Conservation (phyloP, 768 basidiomycete genomes). For the Serendipita sp. region DNA sequence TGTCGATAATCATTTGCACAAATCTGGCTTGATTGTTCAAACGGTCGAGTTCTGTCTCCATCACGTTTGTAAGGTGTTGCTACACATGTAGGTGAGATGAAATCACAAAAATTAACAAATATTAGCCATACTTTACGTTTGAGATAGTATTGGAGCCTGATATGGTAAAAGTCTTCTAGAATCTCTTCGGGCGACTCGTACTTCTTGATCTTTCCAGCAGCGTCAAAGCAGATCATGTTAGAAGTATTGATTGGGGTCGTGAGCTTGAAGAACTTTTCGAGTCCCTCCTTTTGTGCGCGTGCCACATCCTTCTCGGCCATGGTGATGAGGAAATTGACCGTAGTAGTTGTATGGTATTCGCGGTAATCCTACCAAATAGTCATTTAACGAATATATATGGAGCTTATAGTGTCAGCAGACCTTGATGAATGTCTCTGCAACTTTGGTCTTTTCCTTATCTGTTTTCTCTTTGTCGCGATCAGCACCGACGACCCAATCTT, state of each 20-base stretch:
- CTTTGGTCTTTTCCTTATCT: slow-evolving; percentile 21
- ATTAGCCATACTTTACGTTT: slow-evolving; percentile 61
- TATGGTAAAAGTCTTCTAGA: slow-evolving; percentile 80
- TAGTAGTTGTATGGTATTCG: slow-evolving; percentile 86
- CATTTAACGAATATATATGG: background rate
- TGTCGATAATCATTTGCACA: slow-evolving; percentile 87
- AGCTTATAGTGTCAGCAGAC: background rate
- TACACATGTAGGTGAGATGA: slow-evolving; percentile 17
- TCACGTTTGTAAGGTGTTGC: slow-evolving; percentile 72
- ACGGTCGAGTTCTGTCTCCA: slow-evolving; percentile 66
- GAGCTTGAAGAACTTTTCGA: slow-evolving; percentile 84
- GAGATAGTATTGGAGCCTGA: slow-evolving; percentile 80
- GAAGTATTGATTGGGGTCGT: slow-evolving; percentile 66
- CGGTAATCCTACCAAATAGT: slow-evolving; percentile 63
- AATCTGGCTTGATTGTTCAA: slow-evolving; percentile 92
- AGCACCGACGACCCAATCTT: slow-evolving; percentile 64
- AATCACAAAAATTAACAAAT: background rate
- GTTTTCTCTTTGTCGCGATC: slow-evolving; percentile 72
- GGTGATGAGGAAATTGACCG: slow-evolving; percentile 73
- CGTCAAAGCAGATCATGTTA: slow-evolving; percentile 99
- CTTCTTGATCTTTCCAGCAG: slow-evolving; percentile 88
- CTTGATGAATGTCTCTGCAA: slow-evolving; percentile 14
- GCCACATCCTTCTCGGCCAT: slow-evolving; percentile 68
- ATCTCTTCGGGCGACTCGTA: slow-evolving; percentile 83
- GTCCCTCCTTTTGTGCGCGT: slow-evolving; percentile 77